Conservation (phyloP, 163 green algal species). For the Scenedesmus sp. region DNA sequence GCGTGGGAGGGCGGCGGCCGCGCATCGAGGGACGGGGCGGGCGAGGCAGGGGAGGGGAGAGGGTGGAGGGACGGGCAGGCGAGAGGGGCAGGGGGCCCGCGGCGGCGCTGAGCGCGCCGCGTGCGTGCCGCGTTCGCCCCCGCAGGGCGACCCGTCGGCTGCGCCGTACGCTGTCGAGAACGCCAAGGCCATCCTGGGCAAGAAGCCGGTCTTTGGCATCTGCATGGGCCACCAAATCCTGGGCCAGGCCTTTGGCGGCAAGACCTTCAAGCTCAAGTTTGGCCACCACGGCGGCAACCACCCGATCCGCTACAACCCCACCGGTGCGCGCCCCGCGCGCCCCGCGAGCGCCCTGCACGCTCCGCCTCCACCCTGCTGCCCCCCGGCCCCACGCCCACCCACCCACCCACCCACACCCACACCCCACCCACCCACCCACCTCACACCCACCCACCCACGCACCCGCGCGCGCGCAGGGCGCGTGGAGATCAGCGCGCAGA, state of each 20-base stretch:
- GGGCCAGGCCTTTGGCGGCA: conserved; percentile 91
- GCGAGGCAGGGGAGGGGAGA: too few species aligned
- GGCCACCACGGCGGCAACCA: conserved; percentile 99
- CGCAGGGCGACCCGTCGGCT: conserved; percentile 95
- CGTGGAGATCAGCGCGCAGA: conserved; percentile 97
- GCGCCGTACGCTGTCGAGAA: conserved; percentile 98
- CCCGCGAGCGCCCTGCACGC: background rate
- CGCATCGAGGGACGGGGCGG: too few species aligned
- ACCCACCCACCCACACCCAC: background rate
- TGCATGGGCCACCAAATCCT: conserved; percentile 99
- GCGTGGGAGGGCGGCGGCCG: conserved; percentile 46
- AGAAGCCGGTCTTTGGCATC: conserved; percentile 99
- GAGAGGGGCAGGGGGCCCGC: too few species aligned
- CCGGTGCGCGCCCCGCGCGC: conserved; percentile 55
- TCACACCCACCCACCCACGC: background rate
- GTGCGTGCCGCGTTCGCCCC: too few species aligned
- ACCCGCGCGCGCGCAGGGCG: conserved; percentile 64
- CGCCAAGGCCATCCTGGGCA: conserved; percentile 89
- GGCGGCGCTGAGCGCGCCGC: too few species aligned
- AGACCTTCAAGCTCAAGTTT: conserved; percentile 99
- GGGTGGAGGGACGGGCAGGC: too few species aligned
- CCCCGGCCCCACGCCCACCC: too few species aligned
- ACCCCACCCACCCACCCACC: background rate
- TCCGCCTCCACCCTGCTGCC: too few species aligned
- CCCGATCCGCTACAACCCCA: conserved; percentile 89